Percentiles rank a stretch among this genome's conserved stretches.
These are phyloP conservation scores for Acacia concinna DNA, from an alignment of 331 rosid species.

Conservation along the genomic window DNA sequence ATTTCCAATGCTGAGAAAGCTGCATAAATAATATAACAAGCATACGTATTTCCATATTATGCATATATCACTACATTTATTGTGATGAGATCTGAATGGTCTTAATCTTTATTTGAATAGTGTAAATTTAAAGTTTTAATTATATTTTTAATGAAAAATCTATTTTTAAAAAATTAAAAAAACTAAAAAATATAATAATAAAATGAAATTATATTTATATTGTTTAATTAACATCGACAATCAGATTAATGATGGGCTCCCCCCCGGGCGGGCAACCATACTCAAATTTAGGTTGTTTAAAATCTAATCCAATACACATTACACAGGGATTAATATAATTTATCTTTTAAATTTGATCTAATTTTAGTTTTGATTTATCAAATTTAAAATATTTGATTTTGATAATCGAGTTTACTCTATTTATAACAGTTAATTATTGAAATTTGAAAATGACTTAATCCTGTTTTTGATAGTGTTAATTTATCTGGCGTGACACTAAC, in stretches of 20 bases:
- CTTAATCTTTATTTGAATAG: background rate
- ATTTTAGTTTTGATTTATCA: no score
- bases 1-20: background rate
- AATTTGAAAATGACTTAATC: no score
- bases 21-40: background rate
- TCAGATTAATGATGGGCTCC: background rate
- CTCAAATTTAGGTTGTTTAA: background rate
- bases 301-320: background rate
- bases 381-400: no score
- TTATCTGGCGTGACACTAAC: no score
- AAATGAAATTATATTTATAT: background rate
- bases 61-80: background rate
- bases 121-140: background rate
- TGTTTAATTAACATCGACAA: background rate
- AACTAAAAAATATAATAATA: background rate
- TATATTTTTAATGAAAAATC: no score
- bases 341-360: no score
- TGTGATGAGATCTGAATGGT: background rate
- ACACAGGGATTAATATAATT: no score
- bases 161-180: no score
- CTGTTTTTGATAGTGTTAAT: no score
- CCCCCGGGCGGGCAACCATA: no score
- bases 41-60: background rate
- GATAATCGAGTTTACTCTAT: no score
- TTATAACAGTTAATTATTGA: no score